Conservation (phyloP, 1,284 basidiomycete species). For the Ganoderma meredithae region DNA sequence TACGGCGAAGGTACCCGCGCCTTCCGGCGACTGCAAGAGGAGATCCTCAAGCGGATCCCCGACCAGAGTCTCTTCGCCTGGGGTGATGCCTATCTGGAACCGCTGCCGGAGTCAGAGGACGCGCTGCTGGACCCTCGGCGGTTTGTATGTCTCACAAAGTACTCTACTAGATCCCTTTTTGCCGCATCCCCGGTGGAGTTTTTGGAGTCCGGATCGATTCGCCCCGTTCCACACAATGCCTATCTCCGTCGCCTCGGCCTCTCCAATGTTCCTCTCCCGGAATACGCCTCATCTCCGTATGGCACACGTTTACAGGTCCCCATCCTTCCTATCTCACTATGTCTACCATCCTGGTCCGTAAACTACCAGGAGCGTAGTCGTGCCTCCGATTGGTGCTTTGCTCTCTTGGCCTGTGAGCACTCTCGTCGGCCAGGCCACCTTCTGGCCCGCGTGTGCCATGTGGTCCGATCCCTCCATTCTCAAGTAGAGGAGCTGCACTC, state of each 20-base stretch:
- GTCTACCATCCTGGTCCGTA: background rate
- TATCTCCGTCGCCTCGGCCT: background rate
- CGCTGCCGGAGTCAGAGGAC: background rate
- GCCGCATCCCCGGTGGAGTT: background rate
- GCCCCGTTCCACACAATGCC: background rate
- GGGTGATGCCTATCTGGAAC: background rate
- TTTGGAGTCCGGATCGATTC: background rate
- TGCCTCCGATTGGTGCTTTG: background rate
- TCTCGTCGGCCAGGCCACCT: background rate
- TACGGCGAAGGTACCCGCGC: conserved; percentile 5
- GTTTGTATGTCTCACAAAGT: background rate
- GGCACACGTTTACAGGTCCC: background rate
- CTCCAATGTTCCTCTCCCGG: background rate
- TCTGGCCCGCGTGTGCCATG: background rate
- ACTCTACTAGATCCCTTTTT: background rate
- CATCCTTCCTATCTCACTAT: background rate
- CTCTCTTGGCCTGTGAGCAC: background rate
- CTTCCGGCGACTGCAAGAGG: background rate
- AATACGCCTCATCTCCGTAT: background rate
- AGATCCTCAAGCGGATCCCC: background rate
- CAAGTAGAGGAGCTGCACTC: conserved; percentile 2
- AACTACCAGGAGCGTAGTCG: background rate
- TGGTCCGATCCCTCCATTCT: background rate
- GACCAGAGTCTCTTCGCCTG: conserved; percentile 4
- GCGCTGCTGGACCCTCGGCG: background rate